These are phyloP conservation scores for Mrakia gelida DNA, from an alignment of 768 basidiomycete genomes.

Conservation along the genomic window DNA sequence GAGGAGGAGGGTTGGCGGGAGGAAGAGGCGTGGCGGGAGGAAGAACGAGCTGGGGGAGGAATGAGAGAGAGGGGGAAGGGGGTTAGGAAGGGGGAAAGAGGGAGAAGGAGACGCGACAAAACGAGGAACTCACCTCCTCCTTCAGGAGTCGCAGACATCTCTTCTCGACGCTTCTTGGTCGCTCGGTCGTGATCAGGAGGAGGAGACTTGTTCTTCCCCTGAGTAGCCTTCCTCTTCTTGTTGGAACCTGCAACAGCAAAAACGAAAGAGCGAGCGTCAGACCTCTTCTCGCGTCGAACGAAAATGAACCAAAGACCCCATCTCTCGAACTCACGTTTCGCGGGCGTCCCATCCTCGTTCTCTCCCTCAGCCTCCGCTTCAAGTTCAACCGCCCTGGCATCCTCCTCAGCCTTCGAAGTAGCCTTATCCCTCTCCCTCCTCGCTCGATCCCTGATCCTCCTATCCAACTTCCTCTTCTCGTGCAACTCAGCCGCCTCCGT, in stretches of 20 bases:
- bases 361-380: background rate
- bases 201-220: constrained; percentile 1
- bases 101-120: constrained; percentile 43
- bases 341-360: constrained; percentile 10
- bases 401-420: background rate
- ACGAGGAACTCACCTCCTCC: constrained; percentile 35
- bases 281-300: background rate
- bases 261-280: background rate
- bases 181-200: constrained; percentile 1
- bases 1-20: constrained; percentile 1
- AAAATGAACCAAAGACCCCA: background rate
- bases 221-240: constrained; percentile 25
- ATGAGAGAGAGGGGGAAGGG: constrained; percentile 58
- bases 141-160: constrained; percentile 17
- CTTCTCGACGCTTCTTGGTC: constrained; percentile 25
- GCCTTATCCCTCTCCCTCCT: constrained; percentile 25
- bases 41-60: background rate
- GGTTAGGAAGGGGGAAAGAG: constrained; percentile 48
- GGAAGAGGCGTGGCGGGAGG: background rate
- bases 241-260: background rate
- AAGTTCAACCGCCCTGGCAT: background rate
- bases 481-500: constrained; percentile 7
- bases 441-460: constrained; percentile 20
- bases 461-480: constrained; percentile 21
- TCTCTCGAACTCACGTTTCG: background rate